Evolutionary conservation across 208 protist genomes (phyloP), one percentile per base, ranked within the genome.

Genomic region (Histomonas meleagridis): DNA sequence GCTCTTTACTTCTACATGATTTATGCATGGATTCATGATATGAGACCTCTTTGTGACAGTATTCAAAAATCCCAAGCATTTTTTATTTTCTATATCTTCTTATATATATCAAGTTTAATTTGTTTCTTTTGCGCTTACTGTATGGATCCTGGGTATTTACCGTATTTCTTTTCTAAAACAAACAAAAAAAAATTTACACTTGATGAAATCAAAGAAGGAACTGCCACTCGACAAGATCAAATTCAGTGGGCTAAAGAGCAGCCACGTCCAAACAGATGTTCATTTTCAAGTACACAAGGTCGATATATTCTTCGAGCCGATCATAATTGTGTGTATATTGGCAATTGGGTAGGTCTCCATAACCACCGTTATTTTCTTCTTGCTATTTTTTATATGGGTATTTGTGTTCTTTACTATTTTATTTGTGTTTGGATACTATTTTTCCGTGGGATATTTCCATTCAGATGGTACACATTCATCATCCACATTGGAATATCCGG

Each of bases 361-460:
- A 86, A 86, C 46, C 76, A 86, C 35, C 43, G 46, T 38, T 86
- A 86, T 48, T 86, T 86, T 86, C n/a, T 86, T 38, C 32, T 86
- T 43, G 23, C 10, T 38, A 18, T 32, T 55, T n/a, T n/a, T n/a
- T n/a, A n/a, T n/a, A n/a, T n/a, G n/a, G n/a, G n/a, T n/a, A n/a
- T n/a, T n/a, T n/a, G n/a, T n/a, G n/a, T n/a, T n/a, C n/a, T n/a
- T n/a, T n/a, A n/a, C n/a, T n/a, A n/a, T n/a, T n/a, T n/a, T n/a
- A n/a, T n/a, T n/a, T n/a, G n/a, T n/a, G n/a, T n/a, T n/a, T n/a
- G n/a, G n/a, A n/a, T n/a, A n/a, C n/a, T n/a, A n/a, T n/a, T n/a
- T n/a, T n/a, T n/a, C n/a, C n/a, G n/a, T n/a, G n/a, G n/a, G n/a
- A n/a, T n/a, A n/a, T n/a, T n/a, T n/a, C n/a, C n/a, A n/a, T n/a